A percentile compares a stretch with the other conserved stretches of the same genome.
These are phyloP conservation scores for Epichloe typhina DNA, from an alignment of 2,329 filamentous ascomycete genomes.

Conservation along the genomic window DNA sequence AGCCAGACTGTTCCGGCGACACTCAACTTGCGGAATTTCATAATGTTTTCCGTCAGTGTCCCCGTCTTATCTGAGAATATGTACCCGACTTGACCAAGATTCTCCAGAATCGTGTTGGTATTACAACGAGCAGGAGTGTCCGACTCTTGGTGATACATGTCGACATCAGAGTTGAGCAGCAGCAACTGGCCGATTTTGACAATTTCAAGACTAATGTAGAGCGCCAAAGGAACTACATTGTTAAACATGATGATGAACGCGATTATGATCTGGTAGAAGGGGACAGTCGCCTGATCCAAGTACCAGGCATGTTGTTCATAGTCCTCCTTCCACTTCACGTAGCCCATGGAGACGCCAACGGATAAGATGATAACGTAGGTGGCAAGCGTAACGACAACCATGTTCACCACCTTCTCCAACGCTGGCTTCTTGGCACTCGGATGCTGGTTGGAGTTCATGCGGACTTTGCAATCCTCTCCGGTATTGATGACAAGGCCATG, in stretches of 20 bases:
- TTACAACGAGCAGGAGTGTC: constrained; percentile 82
- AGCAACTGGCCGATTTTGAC: constrained; percentile 71
- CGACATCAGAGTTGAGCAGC: constrained; percentile 65
- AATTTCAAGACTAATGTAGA: constrained; percentile 84
- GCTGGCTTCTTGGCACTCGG: constrained; percentile 72
- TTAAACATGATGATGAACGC: constrained; percentile 96
- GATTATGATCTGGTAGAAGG: constrained; percentile 69
- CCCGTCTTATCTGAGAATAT: constrained; percentile 93
- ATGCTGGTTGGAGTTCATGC: constrained; percentile 85
- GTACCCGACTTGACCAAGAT: constrained; percentile 80
- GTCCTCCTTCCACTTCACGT: constrained; percentile 58
- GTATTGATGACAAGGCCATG: constrained; percentile 78
- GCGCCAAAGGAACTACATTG: constrained; percentile 79
- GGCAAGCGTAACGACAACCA: constrained; percentile 69
- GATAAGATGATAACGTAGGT: constrained; percentile 67
- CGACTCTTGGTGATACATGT: constrained; percentile 79
- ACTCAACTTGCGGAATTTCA: constrained; percentile 90
- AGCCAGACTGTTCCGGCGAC: constrained; percentile 83
- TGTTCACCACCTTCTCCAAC: constrained; percentile 64
- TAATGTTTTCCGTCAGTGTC: constrained; percentile 85
- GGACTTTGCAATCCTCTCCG: constrained; percentile 81
- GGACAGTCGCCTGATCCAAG: constrained; percentile 54
- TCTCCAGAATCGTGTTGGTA: constrained; percentile 90
- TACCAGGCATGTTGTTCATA: constrained; percentile 67
- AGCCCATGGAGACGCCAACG: constrained; percentile 70